These are phyloP conservation scores for Zizania palustris DNA, from an alignment of 202 grass and related monocot genomes.

Conservation along the genomic window DNA sequence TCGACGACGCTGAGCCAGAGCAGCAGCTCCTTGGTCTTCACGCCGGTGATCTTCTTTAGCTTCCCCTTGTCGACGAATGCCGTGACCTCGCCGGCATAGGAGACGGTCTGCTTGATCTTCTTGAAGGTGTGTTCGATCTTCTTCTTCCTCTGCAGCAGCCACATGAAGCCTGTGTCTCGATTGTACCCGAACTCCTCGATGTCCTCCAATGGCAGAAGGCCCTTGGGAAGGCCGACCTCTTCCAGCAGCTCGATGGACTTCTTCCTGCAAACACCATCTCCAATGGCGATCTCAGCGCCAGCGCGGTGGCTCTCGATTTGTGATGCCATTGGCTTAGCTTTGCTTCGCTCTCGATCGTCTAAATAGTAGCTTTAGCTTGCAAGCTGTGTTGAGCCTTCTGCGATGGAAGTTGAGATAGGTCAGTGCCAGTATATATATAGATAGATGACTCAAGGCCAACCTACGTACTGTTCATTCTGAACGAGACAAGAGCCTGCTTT, in stretches of 20 bases:
- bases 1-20: conserved; percentile 44
- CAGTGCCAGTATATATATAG: neutral
- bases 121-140: conserved; percentile 39
- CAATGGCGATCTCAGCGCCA: conserved; percentile 27
- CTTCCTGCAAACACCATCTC: conserved; percentile 6
- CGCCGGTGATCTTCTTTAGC: conserved; percentile 34
- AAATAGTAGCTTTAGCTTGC: neutral
- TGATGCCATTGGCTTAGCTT: conserved; percentile 6
- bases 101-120: conserved; percentile 35
- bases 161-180: conserved; percentile 23
- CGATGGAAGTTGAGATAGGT: neutral
- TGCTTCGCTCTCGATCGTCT: neutral
- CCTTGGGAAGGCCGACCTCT: conserved; percentile 32
- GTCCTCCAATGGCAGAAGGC: conserved; percentile 39
- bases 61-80: conserved; percentile 43
- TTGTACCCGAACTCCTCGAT: conserved; percentile 41
- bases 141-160: conserved; percentile 48
- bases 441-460: neutral
- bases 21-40: conserved; percentile 46
- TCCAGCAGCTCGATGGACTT: conserved; percentile 28
- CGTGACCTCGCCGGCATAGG: conserved; percentile 24
- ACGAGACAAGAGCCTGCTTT: neutral
- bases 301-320: conserved; percentile 36
- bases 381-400: neutral
- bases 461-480: neutral